Percentiles rank a stretch among this genome's conserved stretches.
These are phyloP conservation scores for Monosporascus sp. DNA, from an alignment of 2,329 filamentous ascomycete species.

Conservation along the genomic window DNA sequence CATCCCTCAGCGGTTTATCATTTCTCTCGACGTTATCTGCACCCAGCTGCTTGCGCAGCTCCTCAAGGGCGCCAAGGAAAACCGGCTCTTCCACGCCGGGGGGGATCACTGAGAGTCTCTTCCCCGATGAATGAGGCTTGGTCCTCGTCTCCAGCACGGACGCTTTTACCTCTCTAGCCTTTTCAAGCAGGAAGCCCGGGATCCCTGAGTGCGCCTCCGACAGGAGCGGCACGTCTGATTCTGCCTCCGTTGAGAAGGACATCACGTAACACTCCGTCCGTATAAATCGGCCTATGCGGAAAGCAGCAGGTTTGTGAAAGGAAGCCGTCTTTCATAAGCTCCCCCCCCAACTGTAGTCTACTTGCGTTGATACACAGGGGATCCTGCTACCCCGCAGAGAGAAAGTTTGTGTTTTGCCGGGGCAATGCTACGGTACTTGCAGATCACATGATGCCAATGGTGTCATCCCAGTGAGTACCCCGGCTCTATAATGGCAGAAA, in stretches of 20 bases:
- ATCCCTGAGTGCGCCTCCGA: slow-evolving; percentile 35
- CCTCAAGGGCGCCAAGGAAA: slow-evolving; percentile 30
- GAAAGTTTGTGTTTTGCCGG: no score
- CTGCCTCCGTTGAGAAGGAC: slow-evolving; percentile 19
- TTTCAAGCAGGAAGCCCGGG: slow-evolving; percentile 30
- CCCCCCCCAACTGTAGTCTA: no score
- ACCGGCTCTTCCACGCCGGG: slow-evolving; percentile 29
- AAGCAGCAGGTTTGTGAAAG: no score
- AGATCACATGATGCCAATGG: no score
- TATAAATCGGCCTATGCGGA: no score
- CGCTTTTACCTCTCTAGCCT: slow-evolving; percentile 29
- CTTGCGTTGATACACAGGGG: no score
- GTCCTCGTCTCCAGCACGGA: slow-evolving; percentile 29
- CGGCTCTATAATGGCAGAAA: no score
- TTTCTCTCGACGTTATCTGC: slow-evolving; percentile 34
- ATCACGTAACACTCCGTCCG: slow-evolving; percentile 1
- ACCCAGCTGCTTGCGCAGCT: slow-evolving; percentile 30
- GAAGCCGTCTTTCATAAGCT: no score
- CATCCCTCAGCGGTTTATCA: slow-evolving; percentile 34
- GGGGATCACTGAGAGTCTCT: slow-evolving; percentile 31
- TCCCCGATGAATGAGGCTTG: slow-evolving; percentile 23
- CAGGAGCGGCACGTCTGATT: slow-evolving; percentile 27
- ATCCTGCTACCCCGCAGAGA: no score
- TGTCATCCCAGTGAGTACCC: no score
- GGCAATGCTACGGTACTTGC: no score